phyloP scores from a whole-genome alignment of 176 grass and related monocot genomes.

The Tuctoria greenei region DNA sequence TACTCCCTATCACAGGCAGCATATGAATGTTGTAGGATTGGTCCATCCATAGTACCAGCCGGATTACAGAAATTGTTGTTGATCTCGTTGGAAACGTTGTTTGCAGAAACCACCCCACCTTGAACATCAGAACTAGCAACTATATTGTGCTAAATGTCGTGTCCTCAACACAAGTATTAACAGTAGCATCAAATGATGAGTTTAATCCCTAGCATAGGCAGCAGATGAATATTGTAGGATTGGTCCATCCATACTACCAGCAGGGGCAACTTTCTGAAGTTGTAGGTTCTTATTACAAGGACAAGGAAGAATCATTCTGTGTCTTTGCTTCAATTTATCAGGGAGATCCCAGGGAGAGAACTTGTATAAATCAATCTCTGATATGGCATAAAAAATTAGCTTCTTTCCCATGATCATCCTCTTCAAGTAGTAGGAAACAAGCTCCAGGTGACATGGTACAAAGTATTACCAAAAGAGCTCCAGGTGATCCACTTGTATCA shows the following conservation, averaged over 20 bases:
- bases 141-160: constrained; percentile 3
- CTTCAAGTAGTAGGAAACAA: constrained; percentile 84
- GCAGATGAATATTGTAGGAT: constrained; percentile 4
- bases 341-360: constrained; percentile 92
- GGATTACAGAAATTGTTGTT: constrained; percentile 3
- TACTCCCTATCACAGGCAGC: constrained; percentile 19
- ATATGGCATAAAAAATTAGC: constrained; percentile 64
- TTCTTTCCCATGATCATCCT: constrained; percentile 83
- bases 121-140: constrained; percentile 19
- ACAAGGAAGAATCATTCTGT: constrained; percentile 90
- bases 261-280: not conserved
- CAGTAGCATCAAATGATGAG: not conserved
- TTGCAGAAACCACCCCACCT: constrained; percentile 27
- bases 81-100: constrained; percentile 12
- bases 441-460: constrained; percentile 58
- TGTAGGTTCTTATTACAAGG: constrained; percentile 43
- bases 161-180: constrained; percentile 1
- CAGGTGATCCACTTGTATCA: constrained; percentile 51
- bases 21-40: constrained; percentile 7
- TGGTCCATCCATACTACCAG: constrained; percentile 3
- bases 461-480: constrained; percentile 61
- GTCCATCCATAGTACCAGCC: not conserved
- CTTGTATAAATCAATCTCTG: constrained; percentile 83
- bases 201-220: constrained; percentile 14
- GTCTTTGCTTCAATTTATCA: constrained; percentile 78